Evolutionary conservation across 2,329 filamentous ascomycete species (phyloP).

Genomic region (Xylaria polymorpha): DNA sequence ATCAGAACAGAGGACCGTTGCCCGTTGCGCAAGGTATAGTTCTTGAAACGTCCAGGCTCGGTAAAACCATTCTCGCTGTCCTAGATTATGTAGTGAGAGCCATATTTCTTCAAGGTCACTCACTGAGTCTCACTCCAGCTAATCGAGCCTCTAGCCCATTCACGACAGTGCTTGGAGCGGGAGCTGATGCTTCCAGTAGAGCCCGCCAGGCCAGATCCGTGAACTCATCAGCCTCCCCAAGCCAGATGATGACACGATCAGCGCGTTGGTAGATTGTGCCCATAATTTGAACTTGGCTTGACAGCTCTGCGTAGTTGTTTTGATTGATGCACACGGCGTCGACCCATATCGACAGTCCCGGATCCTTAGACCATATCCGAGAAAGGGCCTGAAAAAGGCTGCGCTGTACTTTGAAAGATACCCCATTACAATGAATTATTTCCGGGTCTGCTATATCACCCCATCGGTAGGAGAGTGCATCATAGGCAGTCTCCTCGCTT

Average conservation of each 20-base stretch:
- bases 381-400: slow-evolving; percentile 1
- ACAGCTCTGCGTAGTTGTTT: slow-evolving; percentile 15
- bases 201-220: slow-evolving; percentile 1
- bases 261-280: slow-evolving; percentile 8
- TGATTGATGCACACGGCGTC: slow-evolving; percentile 28
- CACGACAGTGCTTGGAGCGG: neutral
- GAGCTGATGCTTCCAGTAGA: neutral
- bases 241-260: slow-evolving; percentile 14
- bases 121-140: no score
- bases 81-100: neutral
- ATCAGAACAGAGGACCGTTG: neutral
- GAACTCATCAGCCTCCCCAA: slow-evolving; percentile 15
- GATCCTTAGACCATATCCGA: slow-evolving; percentile 1
- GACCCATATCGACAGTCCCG: slow-evolving; percentile 9
- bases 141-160: neutral
- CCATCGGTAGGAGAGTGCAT: slow-evolving; percentile 9
- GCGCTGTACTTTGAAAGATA: neutral
- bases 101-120: neutral
- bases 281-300: slow-evolving; percentile 15
- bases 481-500: neutral
- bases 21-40: neutral
- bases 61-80: slow-evolving; percentile 9
- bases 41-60: slow-evolving; percentile 5
- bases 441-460: slow-evolving; percentile 5
- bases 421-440: neutral